A percentile compares a stretch with the other conserved stretches of the same genome.
These are phyloP conservation scores for Collybia sordida DNA, from an alignment of 768 basidiomycete genomes.

Conservation along the genomic window DNA sequence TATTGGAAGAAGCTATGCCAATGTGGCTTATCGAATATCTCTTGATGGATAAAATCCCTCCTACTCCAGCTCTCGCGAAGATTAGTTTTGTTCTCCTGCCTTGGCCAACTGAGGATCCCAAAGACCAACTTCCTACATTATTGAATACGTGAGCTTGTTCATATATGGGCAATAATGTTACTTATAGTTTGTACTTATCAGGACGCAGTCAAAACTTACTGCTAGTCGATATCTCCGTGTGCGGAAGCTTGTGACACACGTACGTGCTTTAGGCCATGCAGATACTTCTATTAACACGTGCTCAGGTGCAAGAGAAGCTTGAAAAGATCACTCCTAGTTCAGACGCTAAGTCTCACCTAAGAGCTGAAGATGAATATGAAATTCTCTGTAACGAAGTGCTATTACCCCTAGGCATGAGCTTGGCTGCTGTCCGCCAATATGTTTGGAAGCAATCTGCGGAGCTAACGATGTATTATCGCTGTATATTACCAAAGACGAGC, in stretches of 20 bases:
- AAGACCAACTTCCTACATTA: constrained; percentile 72
- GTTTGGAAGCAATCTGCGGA: constrained; percentile 80
- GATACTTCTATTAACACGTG: not conserved
- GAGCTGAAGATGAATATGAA: constrained; percentile 76
- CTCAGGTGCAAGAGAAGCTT: constrained; percentile 81
- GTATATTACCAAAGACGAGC: constrained; percentile 26
- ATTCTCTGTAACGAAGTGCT: constrained; percentile 85
- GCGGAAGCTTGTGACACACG: constrained; percentile 81
- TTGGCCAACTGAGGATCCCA: constrained; percentile 58
- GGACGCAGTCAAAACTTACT: constrained; percentile 81
- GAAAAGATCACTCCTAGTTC: constrained; percentile 41
- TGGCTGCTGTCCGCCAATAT: constrained; percentile 88
- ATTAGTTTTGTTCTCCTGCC: constrained; percentile 89
- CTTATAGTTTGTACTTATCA: constrained; percentile 23
- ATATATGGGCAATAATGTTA: not conserved
- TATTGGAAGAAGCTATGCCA: constrained; percentile 78
- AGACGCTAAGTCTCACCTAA: constrained; percentile 19
- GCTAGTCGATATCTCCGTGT: constrained; percentile 85
- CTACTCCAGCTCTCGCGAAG: constrained; percentile 59
- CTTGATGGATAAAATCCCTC: constrained; percentile 59
- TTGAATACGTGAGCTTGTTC: constrained; percentile 69
- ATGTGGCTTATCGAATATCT: constrained; percentile 89
- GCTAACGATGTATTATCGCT: constrained; percentile 75
- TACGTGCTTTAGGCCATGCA: constrained; percentile 32
- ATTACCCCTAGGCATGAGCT: constrained; percentile 83